Evolutionary conservation across 495 filamentous ascomycete genomes (phyloP).

Genomic region (Neurospora africana): DNA sequence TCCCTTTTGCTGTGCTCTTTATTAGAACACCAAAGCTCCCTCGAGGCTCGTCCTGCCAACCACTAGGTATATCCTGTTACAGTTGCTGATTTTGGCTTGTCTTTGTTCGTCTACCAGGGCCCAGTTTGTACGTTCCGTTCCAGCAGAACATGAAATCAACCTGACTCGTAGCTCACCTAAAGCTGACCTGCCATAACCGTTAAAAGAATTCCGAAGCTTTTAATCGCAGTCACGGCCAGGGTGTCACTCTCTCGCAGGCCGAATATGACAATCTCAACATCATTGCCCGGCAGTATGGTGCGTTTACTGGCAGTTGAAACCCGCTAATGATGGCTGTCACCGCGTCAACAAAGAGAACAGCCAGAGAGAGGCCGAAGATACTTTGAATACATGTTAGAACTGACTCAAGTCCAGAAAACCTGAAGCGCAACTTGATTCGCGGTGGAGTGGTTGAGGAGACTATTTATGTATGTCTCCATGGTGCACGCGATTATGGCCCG

Average conservation of each 20-base stretch:
- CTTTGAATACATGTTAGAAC: background rate
- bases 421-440: constrained; percentile 50
- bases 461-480: constrained; percentile 39
- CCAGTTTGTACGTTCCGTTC: constrained; percentile 16
- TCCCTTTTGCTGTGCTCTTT: background rate
- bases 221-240: background rate
- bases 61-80: background rate
- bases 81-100: background rate
- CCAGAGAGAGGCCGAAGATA: background rate
- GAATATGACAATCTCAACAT: constrained; percentile 25
- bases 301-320: background rate
- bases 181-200: background rate
- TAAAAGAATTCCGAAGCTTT: constrained; percentile 7
- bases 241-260: constrained; percentile 17
- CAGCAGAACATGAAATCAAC: background rate
- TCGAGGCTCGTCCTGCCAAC: background rate
- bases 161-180: background rate
- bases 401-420: constrained; percentile 37
- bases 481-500: background rate
- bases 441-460: constrained; percentile 53
- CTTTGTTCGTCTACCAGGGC: constrained; percentile 8
- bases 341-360: background rate
- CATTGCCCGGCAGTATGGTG: constrained; percentile 28
- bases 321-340: background rate
- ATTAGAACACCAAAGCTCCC: background rate